Base-by-base conservation (phyloP, 768 basidiomycete species). In the Hemileccinum impolitum region DNA sequence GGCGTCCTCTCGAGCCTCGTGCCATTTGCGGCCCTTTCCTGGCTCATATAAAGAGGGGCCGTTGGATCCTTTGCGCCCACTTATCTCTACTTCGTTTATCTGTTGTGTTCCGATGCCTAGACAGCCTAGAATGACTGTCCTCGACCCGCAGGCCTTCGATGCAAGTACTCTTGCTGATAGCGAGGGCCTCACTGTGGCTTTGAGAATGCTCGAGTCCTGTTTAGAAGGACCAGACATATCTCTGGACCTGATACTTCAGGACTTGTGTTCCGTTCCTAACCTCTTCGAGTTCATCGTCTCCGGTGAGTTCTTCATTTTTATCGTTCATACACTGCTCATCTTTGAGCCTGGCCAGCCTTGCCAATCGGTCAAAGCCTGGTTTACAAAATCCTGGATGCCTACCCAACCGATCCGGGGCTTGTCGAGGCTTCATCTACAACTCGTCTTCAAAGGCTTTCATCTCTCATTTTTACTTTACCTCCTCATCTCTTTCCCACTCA, bases 221-320 rank as follows among this genome's bases (percentile, higher is more conserved):
- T 63, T 65, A 55, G 54, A 48, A 49, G 60, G 39, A 30, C 58
- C 56, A 48, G 54, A 53, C 30, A 14, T 47, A 1, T 47, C 23
- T 39, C 52, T 65, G 54, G 55, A 43, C 48, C 52, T 60, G 59
- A 51, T 63, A 45, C 15, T 65, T n/a, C 58, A 58, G 47, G 55
- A 66, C 42, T 48, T 70, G 45, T 56, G 68, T 18, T 59, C 62
- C 3, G 28, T 53, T 6, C 58, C 66, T 0, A 34, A 51, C 12
- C 53, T 68, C 12, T 70, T 69, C 3, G 62, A 64, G 4, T 67
- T 58, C n/a, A 18, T 70, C 2, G 19, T 68, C 3, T 70, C 69
- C 2, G 51, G 67, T 62, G 47, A 44, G 56, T 51, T 17, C 14
- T 7, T 39, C 15, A n/a, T 30, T 42, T 14, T 39, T 7, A 0